phyloP scores from a whole-genome alignment of 495 filamentous ascomycete species.

The Neurospora hispaniola region DNA sequence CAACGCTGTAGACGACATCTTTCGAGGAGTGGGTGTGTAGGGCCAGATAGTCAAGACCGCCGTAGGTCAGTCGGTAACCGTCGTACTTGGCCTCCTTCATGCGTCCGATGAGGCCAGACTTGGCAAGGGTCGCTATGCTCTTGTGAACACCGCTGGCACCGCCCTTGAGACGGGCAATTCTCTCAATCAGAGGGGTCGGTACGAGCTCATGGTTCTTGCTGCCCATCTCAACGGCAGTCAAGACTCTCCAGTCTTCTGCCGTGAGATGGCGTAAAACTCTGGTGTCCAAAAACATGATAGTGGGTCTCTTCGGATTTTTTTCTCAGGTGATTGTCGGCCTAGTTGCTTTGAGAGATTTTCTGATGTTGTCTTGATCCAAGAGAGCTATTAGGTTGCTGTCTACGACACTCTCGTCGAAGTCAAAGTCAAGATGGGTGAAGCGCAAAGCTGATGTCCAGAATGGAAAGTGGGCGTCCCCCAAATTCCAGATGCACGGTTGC shows the following conservation, averaged over 20 bases:
- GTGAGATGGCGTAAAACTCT: constrained; percentile 85
- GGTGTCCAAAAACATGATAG: constrained; percentile 57
- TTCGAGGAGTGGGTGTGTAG: constrained; percentile 77
- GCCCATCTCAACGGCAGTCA: constrained; percentile 86
- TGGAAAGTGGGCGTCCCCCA: constrained; percentile 2
- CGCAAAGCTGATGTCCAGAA: not conserved
- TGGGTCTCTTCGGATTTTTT: not conserved
- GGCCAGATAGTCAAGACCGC: constrained; percentile 91
- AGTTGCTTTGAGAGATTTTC: not conserved
- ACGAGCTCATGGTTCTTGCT: constrained; percentile 96
- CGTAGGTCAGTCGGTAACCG: constrained; percentile 94
- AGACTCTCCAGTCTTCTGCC: constrained; percentile 86
- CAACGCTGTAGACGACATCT: constrained; percentile 75
- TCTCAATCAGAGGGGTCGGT: constrained; percentile 76
- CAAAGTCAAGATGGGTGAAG: not conserved
- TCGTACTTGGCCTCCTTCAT: constrained; percentile 97
- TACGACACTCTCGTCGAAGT: not conserved
- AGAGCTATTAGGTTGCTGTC: no score
- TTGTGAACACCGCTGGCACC: constrained; percentile 71
- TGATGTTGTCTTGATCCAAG: not conserved
- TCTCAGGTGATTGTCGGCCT: not conserved
- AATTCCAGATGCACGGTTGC: not conserved
- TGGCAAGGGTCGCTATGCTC: constrained; percentile 81
- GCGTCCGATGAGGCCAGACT: constrained; percentile 81
- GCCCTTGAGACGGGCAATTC: constrained; percentile 70